Evolutionary conservation across 1,284 basidiomycete genomes (phyloP), one percentile per base, ranked within the genome.

Genomic region (Tilletiopsis washingtonensis): DNA sequence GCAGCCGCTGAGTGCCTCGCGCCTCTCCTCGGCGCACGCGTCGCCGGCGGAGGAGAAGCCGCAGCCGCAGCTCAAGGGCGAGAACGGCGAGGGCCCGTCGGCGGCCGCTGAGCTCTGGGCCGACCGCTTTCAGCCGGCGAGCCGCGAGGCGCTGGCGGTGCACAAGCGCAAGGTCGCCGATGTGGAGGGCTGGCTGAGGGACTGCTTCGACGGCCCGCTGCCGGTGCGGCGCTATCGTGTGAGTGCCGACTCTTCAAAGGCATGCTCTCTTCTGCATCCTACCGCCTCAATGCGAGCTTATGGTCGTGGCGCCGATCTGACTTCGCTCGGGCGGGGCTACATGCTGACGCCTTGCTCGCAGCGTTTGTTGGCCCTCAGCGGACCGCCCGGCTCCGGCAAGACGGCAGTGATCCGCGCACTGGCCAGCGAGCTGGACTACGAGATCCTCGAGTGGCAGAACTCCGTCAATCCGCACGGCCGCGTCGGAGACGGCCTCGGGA

Each of bases 361-460:
- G 56, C 80, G 88, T 34, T 81, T 98, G 20, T 80, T 97, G 2
- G 82, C 83, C 0, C 76, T 98, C 6, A 87, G 86, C 1, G 93
- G 94, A 1, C 88, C 89, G 0, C 84, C 91, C 6, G 94, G 93
- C 0, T 82, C 84, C 0, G 93, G 83, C 0, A 98, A 98, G 76
- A 93, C 91, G 0, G 81, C 89, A 0, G 88, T 88, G 0, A 61
- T 97, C 0, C 81, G 81, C 11, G 80, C 91, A 0, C 76, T 98
- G 5, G 79, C 88, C 0, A 12, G 43, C 4, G 85, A 93, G 62
- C 75, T 94, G 53, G 81, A 80, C 2, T 81, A 88, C 44, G 85
- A 91, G 38, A 78, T 96, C 19, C 69, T 89, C 25, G 93, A 98
- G 72, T 97, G 91, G 89, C 77, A 80, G 43, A 88, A 84, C 61